phyloP scores from a whole-genome alignment of 1,284 basidiomycete species.

The Blastosporella zonata region DNA sequence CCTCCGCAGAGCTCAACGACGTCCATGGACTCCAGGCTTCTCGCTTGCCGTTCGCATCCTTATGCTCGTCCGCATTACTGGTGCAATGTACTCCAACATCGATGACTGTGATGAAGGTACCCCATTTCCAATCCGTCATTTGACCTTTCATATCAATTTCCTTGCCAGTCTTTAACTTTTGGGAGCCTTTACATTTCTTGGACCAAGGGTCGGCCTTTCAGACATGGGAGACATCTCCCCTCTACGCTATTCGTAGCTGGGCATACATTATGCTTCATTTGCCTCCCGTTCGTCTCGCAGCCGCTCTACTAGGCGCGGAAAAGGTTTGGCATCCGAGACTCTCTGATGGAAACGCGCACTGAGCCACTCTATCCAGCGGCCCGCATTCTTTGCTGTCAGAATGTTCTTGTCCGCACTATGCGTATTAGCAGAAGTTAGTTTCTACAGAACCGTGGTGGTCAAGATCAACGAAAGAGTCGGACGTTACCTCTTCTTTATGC shows the following conservation, averaged over 20 bases:
- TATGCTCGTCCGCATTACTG: conserved; percentile 78
- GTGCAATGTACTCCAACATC: conserved; percentile 95
- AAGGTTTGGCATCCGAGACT: conserved; percentile 40
- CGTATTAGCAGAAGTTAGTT: conserved; percentile 77
- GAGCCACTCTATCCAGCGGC: conserved; percentile 48
- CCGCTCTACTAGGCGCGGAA: conserved; percentile 40
- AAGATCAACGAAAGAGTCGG: conserved; percentile 88
- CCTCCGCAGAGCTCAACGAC: conserved; percentile 52
- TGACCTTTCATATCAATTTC: conserved; percentile 4
- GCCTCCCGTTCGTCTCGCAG: conserved; percentile 48
- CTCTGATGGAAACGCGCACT: conserved; percentile 3
- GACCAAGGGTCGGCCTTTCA: conserved; percentile 86
- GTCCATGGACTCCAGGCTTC: conserved; percentile 83
- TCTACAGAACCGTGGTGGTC: conserved; percentile 82
- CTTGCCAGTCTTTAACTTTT: conserved; percentile 90
- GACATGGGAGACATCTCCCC: conserved; percentile 96
- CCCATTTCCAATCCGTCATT: neutral
- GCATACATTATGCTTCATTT: conserved; percentile 83
- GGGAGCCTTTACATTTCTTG: conserved; percentile 95
- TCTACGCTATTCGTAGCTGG: conserved; percentile 92
- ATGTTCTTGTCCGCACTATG: conserved; percentile 76
- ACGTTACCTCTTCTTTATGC: conserved; percentile 86
- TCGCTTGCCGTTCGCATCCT: conserved; percentile 82
- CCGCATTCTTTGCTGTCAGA: conserved; percentile 87
- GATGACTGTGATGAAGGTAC: conserved; percentile 96